Evolutionary conservation across 2,329 filamentous ascomycete genomes (phyloP).

Genomic region (Calycina herbarum): DNA sequence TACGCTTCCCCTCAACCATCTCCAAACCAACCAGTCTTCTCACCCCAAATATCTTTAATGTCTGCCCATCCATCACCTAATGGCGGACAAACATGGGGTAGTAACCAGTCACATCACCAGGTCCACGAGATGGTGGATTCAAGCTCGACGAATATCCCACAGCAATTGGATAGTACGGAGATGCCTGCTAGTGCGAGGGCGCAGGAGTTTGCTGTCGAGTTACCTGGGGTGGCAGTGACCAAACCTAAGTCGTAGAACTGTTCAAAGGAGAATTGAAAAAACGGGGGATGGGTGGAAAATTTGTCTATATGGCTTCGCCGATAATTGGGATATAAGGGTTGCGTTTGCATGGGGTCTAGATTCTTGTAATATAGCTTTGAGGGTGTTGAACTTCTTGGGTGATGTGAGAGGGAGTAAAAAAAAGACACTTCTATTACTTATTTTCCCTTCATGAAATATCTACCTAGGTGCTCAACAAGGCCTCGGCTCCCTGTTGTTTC

Average conservation of each 20-base stretch:
- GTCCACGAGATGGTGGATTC: background rate
- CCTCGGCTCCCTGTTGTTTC: too few species aligned
- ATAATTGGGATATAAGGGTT: too few species aligned
- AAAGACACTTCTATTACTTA: too few species aligned
- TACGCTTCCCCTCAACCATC: background rate
- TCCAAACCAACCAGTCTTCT: background rate
- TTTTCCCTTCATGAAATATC: too few species aligned
- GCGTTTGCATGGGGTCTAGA: too few species aligned
- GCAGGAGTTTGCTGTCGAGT: background rate
- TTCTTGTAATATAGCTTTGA: too few species aligned
- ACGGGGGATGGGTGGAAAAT: background rate
- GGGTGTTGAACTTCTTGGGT: too few species aligned
- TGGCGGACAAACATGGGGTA: background rate
- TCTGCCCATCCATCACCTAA: background rate
- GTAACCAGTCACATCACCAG: background rate
- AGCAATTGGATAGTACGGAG: constrained; percentile 8
- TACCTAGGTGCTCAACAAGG: too few species aligned
- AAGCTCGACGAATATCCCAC: background rate
- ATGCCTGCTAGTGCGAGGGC: background rate
- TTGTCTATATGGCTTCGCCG: background rate
- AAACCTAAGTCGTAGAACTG: background rate
- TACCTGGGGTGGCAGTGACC: background rate
- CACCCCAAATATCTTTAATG: background rate
- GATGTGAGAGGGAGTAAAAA: too few species aligned
- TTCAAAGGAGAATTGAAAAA: background rate